phyloP scores from a whole-genome alignment of 768 basidiomycete genomes.

The Panaeolus cyanescens region DNA sequence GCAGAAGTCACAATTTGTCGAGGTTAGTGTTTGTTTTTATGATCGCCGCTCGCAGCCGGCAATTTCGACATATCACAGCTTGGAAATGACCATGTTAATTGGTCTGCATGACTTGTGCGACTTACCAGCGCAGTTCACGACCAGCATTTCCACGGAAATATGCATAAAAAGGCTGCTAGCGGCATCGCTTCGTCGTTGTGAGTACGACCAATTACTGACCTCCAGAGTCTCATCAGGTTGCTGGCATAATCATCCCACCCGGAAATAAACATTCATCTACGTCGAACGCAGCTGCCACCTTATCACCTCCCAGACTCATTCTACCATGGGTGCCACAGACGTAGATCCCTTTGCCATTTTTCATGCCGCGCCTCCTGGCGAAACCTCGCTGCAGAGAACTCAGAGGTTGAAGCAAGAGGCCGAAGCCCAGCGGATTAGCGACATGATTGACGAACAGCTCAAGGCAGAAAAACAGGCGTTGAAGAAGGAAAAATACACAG shows the following conservation, averaged over 20 bases:
- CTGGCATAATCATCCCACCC: neutral
- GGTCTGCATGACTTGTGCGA: neutral
- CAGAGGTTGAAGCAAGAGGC: slow-evolving; percentile 38
- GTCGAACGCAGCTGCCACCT: neutral
- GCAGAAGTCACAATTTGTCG: neutral
- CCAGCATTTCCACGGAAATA: neutral
- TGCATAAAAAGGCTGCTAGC: neutral
- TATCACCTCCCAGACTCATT: neutral
- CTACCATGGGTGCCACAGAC: slow-evolving; percentile 21
- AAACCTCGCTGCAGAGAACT: slow-evolving; percentile 50
- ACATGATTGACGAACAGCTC: slow-evolving; percentile 59
- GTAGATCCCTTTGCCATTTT: slow-evolving; percentile 61
- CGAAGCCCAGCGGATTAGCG: slow-evolving; percentile 60
- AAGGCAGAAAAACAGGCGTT: slow-evolving; percentile 42
- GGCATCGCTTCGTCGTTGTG: neutral
- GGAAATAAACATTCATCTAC: neutral
- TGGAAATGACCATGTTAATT: neutral
- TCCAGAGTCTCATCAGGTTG: neutral
- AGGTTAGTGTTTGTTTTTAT: neutral
- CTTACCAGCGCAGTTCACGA: neutral
- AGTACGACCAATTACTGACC: neutral
- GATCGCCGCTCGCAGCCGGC: neutral
- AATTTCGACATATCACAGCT: neutral
- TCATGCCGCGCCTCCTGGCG: slow-evolving; percentile 57
- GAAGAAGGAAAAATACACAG: slow-evolving; percentile 46